phyloP scores from a whole-genome alignment of 495 filamentous ascomycete species.

The Lasiosphaeria miniovina region DNA sequence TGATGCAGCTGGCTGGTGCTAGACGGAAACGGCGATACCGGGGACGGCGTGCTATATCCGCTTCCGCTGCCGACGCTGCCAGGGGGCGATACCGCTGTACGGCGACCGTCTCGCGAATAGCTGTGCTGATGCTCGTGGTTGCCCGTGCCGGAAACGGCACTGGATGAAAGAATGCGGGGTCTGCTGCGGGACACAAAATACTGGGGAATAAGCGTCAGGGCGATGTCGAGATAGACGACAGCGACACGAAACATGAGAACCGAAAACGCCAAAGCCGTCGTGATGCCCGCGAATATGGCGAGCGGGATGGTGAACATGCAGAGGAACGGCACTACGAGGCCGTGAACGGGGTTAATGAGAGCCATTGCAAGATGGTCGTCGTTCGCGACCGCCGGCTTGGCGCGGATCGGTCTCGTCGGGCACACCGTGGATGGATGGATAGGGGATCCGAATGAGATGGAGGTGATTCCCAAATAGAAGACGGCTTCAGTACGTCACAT shows the following conservation, averaged over 20 bases:
- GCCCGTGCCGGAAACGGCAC: background rate
- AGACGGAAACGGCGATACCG: conserved; percentile 17
- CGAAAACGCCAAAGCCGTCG: conserved; percentile 62
- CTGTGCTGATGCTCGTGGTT: conserved; percentile 3
- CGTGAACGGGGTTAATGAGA: conserved; percentile 44
- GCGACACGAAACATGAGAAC: conserved; percentile 62
- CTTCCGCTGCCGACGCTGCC: conserved; percentile 9
- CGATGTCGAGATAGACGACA: conserved; percentile 69
- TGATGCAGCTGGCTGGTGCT: background rate
- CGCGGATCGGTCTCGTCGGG: background rate
- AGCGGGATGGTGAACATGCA: conserved; percentile 66
- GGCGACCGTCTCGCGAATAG: conserved; percentile 5
- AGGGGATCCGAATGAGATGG: background rate
- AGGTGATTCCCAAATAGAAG: no score
- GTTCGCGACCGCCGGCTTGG: background rate
- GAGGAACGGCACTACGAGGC: conserved; percentile 61
- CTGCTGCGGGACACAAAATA: conserved; percentile 47
- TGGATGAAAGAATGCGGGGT: background rate
- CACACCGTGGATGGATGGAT: background rate
- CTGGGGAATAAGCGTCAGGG: conserved; percentile 54
- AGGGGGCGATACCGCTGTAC: conserved; percentile 1
- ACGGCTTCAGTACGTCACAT: no score
- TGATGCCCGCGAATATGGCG: conserved; percentile 64
- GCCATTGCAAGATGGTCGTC: conserved; percentile 32
- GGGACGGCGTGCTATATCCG: conserved; percentile 13